Conservation (phyloP, 805 yeast species). For the Cyberlindnera saturnus region DNA sequence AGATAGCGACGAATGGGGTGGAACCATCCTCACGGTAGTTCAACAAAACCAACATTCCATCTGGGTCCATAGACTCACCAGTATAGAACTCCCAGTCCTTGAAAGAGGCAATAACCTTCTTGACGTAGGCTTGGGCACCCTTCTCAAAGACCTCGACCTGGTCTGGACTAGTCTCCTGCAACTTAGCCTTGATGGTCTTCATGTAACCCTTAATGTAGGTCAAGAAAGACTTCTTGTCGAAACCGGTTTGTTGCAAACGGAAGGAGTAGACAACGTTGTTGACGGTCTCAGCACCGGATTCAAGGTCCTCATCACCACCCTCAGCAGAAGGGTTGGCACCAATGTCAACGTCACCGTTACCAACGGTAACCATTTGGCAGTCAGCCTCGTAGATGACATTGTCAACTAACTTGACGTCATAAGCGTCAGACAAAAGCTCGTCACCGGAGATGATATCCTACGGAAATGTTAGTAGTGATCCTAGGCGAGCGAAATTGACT, state of each 20-base stretch:
- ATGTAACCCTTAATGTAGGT: constrained; percentile 98
- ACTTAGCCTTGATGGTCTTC: constrained; percentile 89
- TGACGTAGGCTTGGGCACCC: constrained; percentile 94
- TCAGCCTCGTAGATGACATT: constrained; percentile 94
- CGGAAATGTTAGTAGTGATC: constrained; percentile 23
- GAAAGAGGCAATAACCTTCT: constrained; percentile 93
- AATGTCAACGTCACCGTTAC: constrained; percentile 91
- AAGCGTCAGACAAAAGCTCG: constrained; percentile 96
- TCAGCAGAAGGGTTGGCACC: constrained; percentile 99
- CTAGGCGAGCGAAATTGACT: background rate
- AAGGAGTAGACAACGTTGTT: constrained; percentile 98
- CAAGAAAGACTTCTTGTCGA: constrained; percentile 97
- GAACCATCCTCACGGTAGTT: constrained; percentile 99
- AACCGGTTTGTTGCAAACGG: constrained; percentile 92
- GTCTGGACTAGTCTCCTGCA: constrained; percentile 88
- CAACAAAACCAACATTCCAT: constrained; percentile 94
- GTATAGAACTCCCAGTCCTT: constrained; percentile 99
- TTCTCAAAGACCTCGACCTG: constrained; percentile 85
- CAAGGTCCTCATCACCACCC: constrained; percentile 74
- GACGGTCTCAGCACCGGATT: constrained; percentile 83
- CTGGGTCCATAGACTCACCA: constrained; percentile 99
- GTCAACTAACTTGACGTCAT: constrained; percentile 82
- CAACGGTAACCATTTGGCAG: constrained; percentile 87
- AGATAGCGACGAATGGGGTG: constrained; percentile 94
- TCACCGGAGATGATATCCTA: constrained; percentile 88